Percentiles rank a stretch among this genome's conserved stretches.
These are phyloP conservation scores for Pterulicium gracile DNA, from an alignment of 1,284 basidiomycete genomes.

Conservation along the genomic window DNA sequence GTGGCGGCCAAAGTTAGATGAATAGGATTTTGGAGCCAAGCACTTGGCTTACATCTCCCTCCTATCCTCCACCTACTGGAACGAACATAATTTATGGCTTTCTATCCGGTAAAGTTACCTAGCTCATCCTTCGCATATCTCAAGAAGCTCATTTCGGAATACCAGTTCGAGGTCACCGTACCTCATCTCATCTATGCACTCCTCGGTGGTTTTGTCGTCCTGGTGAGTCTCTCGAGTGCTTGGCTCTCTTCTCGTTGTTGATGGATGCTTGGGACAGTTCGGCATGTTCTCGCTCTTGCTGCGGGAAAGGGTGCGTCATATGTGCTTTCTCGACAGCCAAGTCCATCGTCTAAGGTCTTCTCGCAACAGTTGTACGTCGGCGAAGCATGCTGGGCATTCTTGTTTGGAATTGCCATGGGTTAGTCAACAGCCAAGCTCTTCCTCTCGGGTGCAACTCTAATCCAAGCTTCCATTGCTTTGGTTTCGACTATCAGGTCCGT, in stretches of 20 bases:
- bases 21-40: no score
- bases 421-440: neutral
- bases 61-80: no score
- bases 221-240: conserved; percentile 34
- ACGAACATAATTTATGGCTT: no score
- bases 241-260: conserved; percentile 5
- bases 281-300: conserved; percentile 92
- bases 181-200: conserved; percentile 76
- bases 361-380: conserved; percentile 60
- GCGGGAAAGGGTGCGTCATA: conserved; percentile 63
- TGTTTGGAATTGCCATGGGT: conserved; percentile 84
- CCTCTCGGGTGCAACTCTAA: conserved; percentile 9
- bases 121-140: no score
- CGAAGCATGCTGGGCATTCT: conserved; percentile 92
- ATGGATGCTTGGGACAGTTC: conserved; percentile 40
- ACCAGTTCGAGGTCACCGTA: conserved; percentile 56
- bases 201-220: conserved; percentile 73
- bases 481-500: conserved; percentile 52
- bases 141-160: no score
- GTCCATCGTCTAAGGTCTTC: neutral
- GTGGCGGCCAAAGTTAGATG: no score
- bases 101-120: no score
- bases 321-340: neutral
- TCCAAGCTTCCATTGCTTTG: conserved; percentile 3
- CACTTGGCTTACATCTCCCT: no score